Evolutionary conservation across 2,329 filamentous ascomycete genomes (phyloP), one percentile per base, ranked within the genome.

Genomic region (Apiospora arundinis): DNA sequence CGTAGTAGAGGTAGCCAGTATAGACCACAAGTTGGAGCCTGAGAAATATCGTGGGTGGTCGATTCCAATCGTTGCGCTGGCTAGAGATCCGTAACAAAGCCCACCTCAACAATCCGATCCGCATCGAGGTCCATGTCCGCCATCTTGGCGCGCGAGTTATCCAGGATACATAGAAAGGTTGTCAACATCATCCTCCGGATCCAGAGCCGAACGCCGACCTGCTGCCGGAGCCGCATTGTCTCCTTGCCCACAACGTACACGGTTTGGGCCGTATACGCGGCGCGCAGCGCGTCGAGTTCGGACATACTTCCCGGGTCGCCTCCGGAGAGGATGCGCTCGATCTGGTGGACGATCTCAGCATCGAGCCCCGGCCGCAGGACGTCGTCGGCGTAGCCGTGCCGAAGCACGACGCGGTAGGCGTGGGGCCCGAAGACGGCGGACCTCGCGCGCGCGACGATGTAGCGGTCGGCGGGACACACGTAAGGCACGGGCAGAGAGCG

Each of bases 351-450:
- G 2, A 90, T 77, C 1, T 83, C 80, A 0, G 85, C 37, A 12
- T 63, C 90, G 21, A 93, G 84, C 68, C 91, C 87, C 0, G 87
- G 87, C 0, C 87, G 90, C 40, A 93, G 84, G 37, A 93, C 85
- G 71, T 91, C 86, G 74, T 94, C 92, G 77, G 87, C 91, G 78
- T 92, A 94, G 1, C 92, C 92, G 76, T 93, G 90, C 18, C 91
- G 88, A 2, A 92, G 84, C 2, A 91, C 88, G 23, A 93, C 82
- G 9, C 90, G 88, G 78, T 92, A 93, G 74, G 89, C 90, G 60
- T 89, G 87, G 0, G 88, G 87, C 23, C 92, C 79, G 37, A 72
- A 32, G 65, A 56, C 67, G 16, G 44, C 32, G 28, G 28, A 21
- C 7, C 28, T 2, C 4, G 56, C 56, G 32, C 56, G 52, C 21